Evolutionary conservation across 1,284 basidiomycete species (phyloP).

Genomic region (Leccinum griseonigrum): DNA sequence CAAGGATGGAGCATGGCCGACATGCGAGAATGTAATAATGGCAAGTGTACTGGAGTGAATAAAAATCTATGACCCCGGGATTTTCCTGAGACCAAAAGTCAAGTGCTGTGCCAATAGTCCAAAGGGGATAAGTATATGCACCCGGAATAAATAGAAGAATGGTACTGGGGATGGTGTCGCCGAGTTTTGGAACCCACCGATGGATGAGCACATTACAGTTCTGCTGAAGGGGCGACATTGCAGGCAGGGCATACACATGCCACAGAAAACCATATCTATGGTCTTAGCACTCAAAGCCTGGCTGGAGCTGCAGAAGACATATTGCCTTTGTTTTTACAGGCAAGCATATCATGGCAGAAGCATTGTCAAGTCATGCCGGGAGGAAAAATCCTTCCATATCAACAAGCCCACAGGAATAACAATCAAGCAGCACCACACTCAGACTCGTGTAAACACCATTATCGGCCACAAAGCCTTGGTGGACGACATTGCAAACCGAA

Average conservation of each 20-base stretch:
- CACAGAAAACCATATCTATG: slow-evolving; percentile 28
- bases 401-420: too few relatives aligned
- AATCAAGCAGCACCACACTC: too few relatives aligned
- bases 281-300: slow-evolving; percentile 19
- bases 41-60: slow-evolving; percentile 41
- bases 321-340: slow-evolving; percentile 24
- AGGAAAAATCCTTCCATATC: background rate
- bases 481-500: too few relatives aligned
- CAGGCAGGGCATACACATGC: slow-evolving; percentile 26
- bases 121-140: slow-evolving; percentile 17
- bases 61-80: slow-evolving; percentile 59
- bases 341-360: slow-evolving; percentile 30
- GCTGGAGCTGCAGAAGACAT: slow-evolving; percentile 29
- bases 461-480: too few relatives aligned
- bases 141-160: slow-evolving; percentile 60
- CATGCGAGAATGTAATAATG: slow-evolving; percentile 51
- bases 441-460: too few relatives aligned
- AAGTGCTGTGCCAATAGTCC: background rate
- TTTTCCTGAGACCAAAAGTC: slow-evolving; percentile 41
- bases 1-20: slow-evolving; percentile 48
- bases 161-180: slow-evolving; percentile 31
- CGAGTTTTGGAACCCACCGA: slow-evolving; percentile 47
- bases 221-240: slow-evolving; percentile 26
- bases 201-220: slow-evolving; percentile 44
- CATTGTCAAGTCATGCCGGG: slow-evolving; percentile 13